A percentile compares a stretch with the other conserved stretches of the same genome.
phyloP scores from a whole-genome alignment of 768 basidiomycete species.

The Pleurotus tuoliensis region DNA sequence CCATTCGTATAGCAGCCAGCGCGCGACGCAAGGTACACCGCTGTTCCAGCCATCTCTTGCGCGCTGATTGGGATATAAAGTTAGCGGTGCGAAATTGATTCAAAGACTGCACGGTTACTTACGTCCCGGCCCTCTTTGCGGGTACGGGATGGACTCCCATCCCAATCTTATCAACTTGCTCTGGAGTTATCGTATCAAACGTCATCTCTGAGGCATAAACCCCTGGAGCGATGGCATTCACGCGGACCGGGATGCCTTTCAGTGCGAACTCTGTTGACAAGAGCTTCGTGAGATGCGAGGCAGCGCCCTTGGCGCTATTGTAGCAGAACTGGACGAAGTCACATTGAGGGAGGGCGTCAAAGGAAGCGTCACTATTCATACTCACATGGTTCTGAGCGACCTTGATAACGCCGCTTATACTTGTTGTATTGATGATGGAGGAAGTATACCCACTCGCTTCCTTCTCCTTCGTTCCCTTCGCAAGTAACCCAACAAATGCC shows the following conservation, averaged over 20 bases:
- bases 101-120: constrained; percentile 23
- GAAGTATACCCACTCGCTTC: constrained; percentile 51
- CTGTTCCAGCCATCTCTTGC: constrained; percentile 75
- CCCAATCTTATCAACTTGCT: constrained; percentile 49
- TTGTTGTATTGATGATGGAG: constrained; percentile 72
- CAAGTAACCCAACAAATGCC: constrained; percentile 73
- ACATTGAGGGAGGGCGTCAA: background rate
- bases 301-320: constrained; percentile 78
- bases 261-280: constrained; percentile 72
- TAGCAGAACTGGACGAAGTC: constrained; percentile 59
- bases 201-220: constrained; percentile 80
- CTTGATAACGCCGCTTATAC: constrained; percentile 69
- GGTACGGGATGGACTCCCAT: constrained; percentile 63
- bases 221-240: constrained; percentile 74
- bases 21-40: constrained; percentile 67
- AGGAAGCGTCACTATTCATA: constrained; percentile 2
- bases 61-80: constrained; percentile 34
- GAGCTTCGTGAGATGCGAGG: constrained; percentile 73
- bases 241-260: constrained; percentile 63
- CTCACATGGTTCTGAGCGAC: constrained; percentile 76
- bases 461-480: constrained; percentile 62
- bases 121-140: constrained; percentile 62
- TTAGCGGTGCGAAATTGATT: background rate
- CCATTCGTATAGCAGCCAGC: constrained; percentile 76
- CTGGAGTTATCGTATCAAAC: constrained; percentile 38